Base-by-base conservation (phyloP, 225 moss, liverwort and hornwort species). In the Neckera pumila region DNA sequence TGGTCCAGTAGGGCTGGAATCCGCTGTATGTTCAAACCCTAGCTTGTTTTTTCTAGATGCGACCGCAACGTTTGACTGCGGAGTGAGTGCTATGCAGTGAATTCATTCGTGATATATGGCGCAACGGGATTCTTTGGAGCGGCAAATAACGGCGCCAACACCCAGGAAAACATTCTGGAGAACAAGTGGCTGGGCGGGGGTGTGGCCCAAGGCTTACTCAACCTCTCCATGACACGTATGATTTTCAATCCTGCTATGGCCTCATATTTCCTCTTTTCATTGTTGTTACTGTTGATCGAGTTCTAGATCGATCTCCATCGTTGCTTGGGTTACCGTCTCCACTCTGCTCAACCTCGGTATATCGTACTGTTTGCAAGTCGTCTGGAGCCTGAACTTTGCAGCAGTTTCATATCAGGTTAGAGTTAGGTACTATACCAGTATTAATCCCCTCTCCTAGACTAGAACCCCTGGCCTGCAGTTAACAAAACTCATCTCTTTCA, bases 121-220 rank as follows among this genome's bases (percentile, higher is more conserved):
- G 85, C 93, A 49, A 92, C 92, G 38, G 96, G 97, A 30, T 96
- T 97, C 87, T 97, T 97, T 34, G 96, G 96, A 84, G 97, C 96
- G 12, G 96, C 96, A 14, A 91, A 81, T 38, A 92, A 95, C 62
- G 96, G 96, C 34, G 38, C 70, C 21, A 89, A 81, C 79, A 96
- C 95, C 3, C 34, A 89, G 74, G 69, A 85, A 2, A 91, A 97
- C n/a, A 96, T 97, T 67, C 91, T 97, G 71, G 67, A 83, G 82
- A 97, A 97, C 62, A 42, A 89, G 84, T 97, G 97, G 97, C 90
- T 97, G 11, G 96, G 96, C 47, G 97, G 97, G 28, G 96, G 95
- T 14, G 92, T 96, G 17, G 90, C 96, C 22, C 96, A 97, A 92
- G 97, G 97, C 79, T n/a, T 95, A 51, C 92, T 97, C 73, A 97